Evolutionary conservation across 2,329 filamentous ascomycete species (phyloP).

Genomic region (Penicillium aurantiogriseum): DNA sequence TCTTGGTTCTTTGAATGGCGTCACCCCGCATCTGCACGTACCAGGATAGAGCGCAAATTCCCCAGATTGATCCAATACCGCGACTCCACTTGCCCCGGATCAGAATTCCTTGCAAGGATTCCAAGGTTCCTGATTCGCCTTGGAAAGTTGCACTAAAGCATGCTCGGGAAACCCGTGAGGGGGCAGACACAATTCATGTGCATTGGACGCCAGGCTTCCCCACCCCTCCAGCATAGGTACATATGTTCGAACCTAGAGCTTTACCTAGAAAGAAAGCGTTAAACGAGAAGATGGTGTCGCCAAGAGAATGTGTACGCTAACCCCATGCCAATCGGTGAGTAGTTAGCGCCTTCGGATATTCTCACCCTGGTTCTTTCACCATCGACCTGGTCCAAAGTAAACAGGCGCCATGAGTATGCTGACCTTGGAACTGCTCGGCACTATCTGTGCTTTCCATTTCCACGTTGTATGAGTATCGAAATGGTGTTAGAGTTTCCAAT

Average conservation of each 20-base stretch:
- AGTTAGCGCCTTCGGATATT: neutral
- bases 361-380: neutral
- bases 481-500: too few species aligned
- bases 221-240: neutral
- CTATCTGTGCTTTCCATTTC: neutral
- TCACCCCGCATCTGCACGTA: neutral
- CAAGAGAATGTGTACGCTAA: neutral
- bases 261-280: neutral
- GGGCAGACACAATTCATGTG: neutral
- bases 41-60: neutral
- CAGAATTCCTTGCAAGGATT: neutral
- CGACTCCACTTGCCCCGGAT: neutral
- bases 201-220: neutral
- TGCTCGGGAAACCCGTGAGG: neutral
- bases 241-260: too few species aligned
- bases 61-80: neutral
- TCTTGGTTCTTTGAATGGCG: neutral
- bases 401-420: neutral
- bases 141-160: neutral
- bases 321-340: neutral
- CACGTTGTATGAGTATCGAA: too few species aligned
- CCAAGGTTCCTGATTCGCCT: neutral
- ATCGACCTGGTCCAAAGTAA: neutral
- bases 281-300: too few species aligned
- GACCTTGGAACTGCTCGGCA: too few species aligned